phyloP scores from a whole-genome alignment of 2,329 filamentous ascomycete species.

The Pestalotiopsis sp. region DNA sequence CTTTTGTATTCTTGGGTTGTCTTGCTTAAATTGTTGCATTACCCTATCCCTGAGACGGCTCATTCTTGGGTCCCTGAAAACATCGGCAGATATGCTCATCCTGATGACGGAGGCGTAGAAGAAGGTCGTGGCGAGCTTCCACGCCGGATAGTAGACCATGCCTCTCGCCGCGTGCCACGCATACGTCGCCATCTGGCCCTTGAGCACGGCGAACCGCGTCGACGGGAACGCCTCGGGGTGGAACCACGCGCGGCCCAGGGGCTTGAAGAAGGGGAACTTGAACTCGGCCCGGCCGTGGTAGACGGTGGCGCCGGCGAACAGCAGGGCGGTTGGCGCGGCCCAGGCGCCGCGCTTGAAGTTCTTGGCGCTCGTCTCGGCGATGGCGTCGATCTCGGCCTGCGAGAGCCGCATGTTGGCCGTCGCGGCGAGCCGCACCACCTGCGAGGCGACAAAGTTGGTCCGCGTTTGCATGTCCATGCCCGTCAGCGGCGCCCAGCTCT shows the following conservation, averaged over 20 bases:
- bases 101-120: conserved; percentile 34
- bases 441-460: conserved; percentile 13
- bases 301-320: conserved; percentile 26
- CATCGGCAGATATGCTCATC: conserved; percentile 20
- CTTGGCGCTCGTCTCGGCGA: conserved; percentile 23
- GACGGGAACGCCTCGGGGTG: conserved; percentile 34
- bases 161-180: conserved; percentile 41
- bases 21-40: conserved; percentile 20
- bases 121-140: conserved; percentile 26
- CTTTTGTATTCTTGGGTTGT: background rate
- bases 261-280: conserved; percentile 43
- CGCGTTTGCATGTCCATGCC: background rate
- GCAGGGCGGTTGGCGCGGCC: conserved; percentile 27
- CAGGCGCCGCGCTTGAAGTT: conserved; percentile 34
- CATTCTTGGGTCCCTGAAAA: conserved; percentile 33
- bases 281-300: conserved; percentile 34
- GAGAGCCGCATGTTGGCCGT: conserved; percentile 24
- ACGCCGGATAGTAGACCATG: conserved; percentile 32
- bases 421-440: conserved; percentile 12
- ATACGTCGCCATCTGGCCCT: conserved; percentile 25
- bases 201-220: conserved; percentile 22
- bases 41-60: conserved; percentile 15
- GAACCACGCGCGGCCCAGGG: conserved; percentile 30
- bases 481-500: conserved; percentile 16
- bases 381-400: conserved; percentile 27